A percentile compares a stretch with the other conserved stretches of the same genome.
These are phyloP conservation scores for Ceratobasidium sp. DNA, from an alignment of 1,284 basidiomycete genomes.

Conservation along the genomic window DNA sequence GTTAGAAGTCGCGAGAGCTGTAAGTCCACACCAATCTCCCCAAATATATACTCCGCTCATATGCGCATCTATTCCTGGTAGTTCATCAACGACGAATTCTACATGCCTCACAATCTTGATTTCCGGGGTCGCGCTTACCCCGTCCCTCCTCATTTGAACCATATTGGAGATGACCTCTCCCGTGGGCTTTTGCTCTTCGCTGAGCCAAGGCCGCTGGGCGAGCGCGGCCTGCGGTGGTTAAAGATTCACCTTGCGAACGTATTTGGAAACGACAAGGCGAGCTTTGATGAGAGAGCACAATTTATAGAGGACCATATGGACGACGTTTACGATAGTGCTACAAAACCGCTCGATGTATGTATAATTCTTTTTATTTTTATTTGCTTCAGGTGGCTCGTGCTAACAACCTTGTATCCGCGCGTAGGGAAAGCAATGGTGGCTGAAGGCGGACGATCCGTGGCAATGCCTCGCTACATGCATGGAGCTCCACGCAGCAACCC, in stretches of 20 bases:
- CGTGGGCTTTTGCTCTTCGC: conserved; percentile 91
- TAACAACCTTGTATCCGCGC: not conserved
- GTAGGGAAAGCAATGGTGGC: conserved; percentile 86
- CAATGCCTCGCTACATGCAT: conserved; percentile 95
- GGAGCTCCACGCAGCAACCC: conserved; percentile 84
- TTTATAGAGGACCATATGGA: conserved; percentile 83
- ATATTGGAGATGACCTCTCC: conserved; percentile 95
- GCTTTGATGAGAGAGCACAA: conserved; percentile 88
- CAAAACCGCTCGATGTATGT: conserved; percentile 83
- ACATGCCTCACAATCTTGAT: conserved; percentile 97
- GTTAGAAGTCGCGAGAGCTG: conserved; percentile 94
- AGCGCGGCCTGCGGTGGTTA: conserved; percentile 85
- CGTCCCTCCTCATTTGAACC: conserved; percentile 94
- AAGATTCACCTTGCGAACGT: conserved; percentile 95
- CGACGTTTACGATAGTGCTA: conserved; percentile 87
- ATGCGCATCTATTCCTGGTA: conserved; percentile 54
- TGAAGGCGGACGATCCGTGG: conserved; percentile 95
- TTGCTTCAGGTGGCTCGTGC: not conserved
- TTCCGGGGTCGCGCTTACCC: conserved; percentile 99
- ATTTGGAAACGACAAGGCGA: conserved; percentile 95
- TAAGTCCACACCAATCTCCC: conserved; percentile 60
- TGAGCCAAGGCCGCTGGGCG: conserved; percentile 83
- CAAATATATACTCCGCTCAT: conserved; percentile 52
- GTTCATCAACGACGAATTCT: conserved; percentile 91
- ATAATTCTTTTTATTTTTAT: not conserved